Evolutionary conservation across 805 yeast species (phyloP).

Genomic region (Saturnispora sanitii): DNA sequence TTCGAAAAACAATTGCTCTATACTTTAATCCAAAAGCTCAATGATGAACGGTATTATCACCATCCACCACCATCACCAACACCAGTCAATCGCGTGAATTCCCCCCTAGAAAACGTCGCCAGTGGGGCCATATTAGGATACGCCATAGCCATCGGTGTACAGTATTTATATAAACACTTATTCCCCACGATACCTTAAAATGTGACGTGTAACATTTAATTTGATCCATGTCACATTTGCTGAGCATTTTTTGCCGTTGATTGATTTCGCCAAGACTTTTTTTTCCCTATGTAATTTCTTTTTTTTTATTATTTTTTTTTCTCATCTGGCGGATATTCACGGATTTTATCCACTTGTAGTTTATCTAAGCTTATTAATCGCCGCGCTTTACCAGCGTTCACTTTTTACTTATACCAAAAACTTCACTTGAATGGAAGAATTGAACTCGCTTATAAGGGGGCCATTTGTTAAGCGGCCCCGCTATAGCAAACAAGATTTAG

Average conservation of each 20-base stretch:
- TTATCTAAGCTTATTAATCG: too few species aligned
- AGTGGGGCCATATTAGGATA: neutral
- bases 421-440: slow-evolving; percentile 2
- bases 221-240: too few species aligned
- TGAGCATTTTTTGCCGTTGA: neutral
- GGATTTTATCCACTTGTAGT: neutral
- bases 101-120: too few species aligned
- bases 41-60: too few species aligned
- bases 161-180: neutral
- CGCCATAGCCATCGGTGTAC: neutral
- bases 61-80: neutral
- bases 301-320: neutral
- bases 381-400: neutral
- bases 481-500: slow-evolving; percentile 14
- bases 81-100: neutral
- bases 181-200: too few species aligned
- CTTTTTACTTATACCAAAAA: neutral
- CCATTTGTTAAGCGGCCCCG: neutral
- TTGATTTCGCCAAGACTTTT: neutral
- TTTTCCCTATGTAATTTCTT: too few species aligned
- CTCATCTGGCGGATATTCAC: neutral
- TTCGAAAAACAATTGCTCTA: too few species aligned
- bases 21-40: too few species aligned
- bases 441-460: slow-evolving; percentile 5
- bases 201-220: neutral